A percentile compares a stretch with the other conserved stretches of the same genome.
These are phyloP conservation scores for Ceratobasidium sp. DNA, from an alignment of 1,284 basidiomycete genomes.

Conservation along the genomic window DNA sequence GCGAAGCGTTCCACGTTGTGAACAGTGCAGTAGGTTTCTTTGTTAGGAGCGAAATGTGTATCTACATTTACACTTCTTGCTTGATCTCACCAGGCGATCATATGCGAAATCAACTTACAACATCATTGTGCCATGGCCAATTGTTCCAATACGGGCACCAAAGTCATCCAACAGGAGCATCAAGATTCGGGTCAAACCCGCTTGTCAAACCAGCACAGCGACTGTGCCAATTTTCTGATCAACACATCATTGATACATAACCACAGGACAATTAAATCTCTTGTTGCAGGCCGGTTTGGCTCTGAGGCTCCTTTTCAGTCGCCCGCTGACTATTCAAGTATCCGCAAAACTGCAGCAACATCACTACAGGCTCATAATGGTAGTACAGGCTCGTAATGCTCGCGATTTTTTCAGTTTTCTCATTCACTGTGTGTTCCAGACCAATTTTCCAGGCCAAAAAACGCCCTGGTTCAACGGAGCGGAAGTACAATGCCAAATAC, in stretches of 20 bases:
- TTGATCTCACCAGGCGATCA: neutral
- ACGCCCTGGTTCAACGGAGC: neutral
- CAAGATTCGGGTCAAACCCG: neutral
- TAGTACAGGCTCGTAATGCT: no score
- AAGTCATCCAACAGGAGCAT: constrained; percentile 1
- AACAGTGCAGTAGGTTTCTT: neutral
- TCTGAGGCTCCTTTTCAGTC: neutral
- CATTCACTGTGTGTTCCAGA: neutral
- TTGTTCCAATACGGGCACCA: neutral
- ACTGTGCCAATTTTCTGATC: constrained; percentile 4
- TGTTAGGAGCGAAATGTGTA: neutral
- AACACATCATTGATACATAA: constrained; percentile 19
- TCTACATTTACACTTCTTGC: neutral
- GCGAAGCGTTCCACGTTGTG: no score
- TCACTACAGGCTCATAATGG: neutral
- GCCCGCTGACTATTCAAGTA: neutral
- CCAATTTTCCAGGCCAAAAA: neutral
- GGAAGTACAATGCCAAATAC: neutral
- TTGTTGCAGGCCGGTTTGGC: neutral
- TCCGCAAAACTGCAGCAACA: neutral
- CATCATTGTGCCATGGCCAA: neutral
- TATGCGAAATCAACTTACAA: constrained; percentile 2
- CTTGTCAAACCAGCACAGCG: neutral
- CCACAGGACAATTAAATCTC: neutral
- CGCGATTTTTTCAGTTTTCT: neutral